A percentile compares a stretch with the other conserved stretches of the same genome.
phyloP scores from a whole-genome alignment of 768 basidiomycete species.

The Psilocybe azurescens region DNA sequence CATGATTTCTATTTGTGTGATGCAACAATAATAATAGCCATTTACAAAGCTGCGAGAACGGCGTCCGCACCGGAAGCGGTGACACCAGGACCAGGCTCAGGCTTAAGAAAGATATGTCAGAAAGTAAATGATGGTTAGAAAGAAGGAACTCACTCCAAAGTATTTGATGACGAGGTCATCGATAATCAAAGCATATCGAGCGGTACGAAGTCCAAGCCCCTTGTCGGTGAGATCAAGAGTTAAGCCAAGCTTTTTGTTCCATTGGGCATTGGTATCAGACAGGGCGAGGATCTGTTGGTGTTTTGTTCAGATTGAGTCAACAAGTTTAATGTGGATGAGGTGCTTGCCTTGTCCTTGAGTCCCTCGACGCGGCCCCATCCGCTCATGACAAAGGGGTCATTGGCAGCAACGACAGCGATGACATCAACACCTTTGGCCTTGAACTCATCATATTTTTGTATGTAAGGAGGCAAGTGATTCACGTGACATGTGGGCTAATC shows the following conservation, averaged over 20 bases:
- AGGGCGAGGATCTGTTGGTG: slow-evolving; percentile 57
- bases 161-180: slow-evolving; percentile 76
- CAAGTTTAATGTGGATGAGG: background rate
- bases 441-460: slow-evolving; percentile 74
- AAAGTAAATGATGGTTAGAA: background rate
- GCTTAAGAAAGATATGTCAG: slow-evolving; percentile 36
- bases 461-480: slow-evolving; percentile 67
- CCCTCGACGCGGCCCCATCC: slow-evolving; percentile 65
- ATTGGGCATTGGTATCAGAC: slow-evolving; percentile 58
- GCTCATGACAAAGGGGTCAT: slow-evolving; percentile 80
- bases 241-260: slow-evolving; percentile 62
- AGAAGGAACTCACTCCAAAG: slow-evolving; percentile 50
- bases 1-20: slow-evolving; percentile 1
- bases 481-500: slow-evolving; percentile 65
- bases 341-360: slow-evolving; percentile 67
- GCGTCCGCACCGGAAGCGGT: slow-evolving; percentile 63
- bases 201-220: slow-evolving; percentile 64
- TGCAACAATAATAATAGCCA: background rate
- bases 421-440: slow-evolving; percentile 78
- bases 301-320: background rate
- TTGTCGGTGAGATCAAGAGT: slow-evolving; percentile 51
- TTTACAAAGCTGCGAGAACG: slow-evolving; percentile 53
- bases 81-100: slow-evolving; percentile 55
- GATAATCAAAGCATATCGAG: slow-evolving; percentile 66
- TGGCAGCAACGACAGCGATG: slow-evolving; percentile 76